Evolutionary conservation across 768 basidiomycete species (phyloP).

Genomic region (Postia placenta): DNA sequence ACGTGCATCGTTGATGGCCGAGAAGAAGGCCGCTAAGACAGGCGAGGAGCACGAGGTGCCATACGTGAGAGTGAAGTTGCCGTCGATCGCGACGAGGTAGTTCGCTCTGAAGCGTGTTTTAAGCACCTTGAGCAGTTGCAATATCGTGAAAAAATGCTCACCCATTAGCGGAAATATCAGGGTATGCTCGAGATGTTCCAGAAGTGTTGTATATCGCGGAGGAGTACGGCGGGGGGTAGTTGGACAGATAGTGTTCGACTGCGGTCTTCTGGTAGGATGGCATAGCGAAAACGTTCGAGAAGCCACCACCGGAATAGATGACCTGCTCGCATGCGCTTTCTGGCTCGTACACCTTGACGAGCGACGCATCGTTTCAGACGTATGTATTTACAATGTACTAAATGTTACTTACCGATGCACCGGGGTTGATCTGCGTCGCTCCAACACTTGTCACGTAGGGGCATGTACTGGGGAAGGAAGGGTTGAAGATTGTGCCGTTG

Average conservation of each 20-base stretch:
- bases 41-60: slow-evolving; percentile 34
- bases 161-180: slow-evolving; percentile 31
- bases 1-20: slow-evolving; percentile 33
- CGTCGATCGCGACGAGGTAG: slow-evolving; percentile 25
- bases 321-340: slow-evolving; percentile 32
- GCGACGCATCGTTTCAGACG: too few relatives aligned
- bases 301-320: slow-evolving; percentile 35
- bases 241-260: slow-evolving; percentile 23
- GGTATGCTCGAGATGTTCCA: slow-evolving; percentile 24
- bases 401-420: slow-evolving; percentile 21
- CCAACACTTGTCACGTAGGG: slow-evolving; percentile 35
- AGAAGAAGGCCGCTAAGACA: slow-evolving; percentile 27
- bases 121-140: not conserved
- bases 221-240: slow-evolving; percentile 28
- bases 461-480: slow-evolving; percentile 25
- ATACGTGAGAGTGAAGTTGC: slow-evolving; percentile 25
- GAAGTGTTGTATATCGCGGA: slow-evolving; percentile 28
- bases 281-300: slow-evolving; percentile 33
- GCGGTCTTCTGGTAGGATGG: slow-evolving; percentile 28
- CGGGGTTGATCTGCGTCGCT: slow-evolving; percentile 29
- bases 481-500: slow-evolving; percentile 9
- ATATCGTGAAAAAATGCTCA: slow-evolving; percentile 5
- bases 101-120: slow-evolving; percentile 18
- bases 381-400: too few relatives aligned
- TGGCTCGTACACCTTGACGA: slow-evolving; percentile 22